Evolutionary conservation across 257 asterid genomes (phyloP), one percentile per base, ranked within the genome.

Genomic region (Przewalskia tangutica): DNA sequence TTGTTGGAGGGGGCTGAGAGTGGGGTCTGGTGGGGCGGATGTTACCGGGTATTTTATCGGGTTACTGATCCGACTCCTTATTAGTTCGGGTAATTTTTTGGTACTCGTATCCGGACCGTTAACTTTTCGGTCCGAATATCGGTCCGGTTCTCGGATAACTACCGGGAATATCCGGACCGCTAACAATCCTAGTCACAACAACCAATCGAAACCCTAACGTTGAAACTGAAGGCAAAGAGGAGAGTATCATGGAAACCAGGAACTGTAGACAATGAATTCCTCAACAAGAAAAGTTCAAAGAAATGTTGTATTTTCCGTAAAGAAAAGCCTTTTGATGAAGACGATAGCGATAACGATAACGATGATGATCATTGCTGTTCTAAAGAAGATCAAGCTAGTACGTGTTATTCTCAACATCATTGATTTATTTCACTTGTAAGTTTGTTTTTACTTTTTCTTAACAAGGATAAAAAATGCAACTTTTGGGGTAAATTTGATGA

Each of bases 221-320:
- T 87, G 83, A 83, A 64, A 56, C 66, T 87, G 84, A 87, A 83
- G 80, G 87, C 90, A 17, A 83, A 81, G 87, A 87, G 84, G 86
- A 85, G 84, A 84, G 90, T 87, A 1, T 18, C 88, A 18, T 87
- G 90, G 90, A 85, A 84, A 14, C 82, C 85, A 73, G 90, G 87
- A 20, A 87, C 90, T 6, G 90, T 95, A 13, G 97, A 95, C 86
- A 95, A 95, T 91, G 99, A 95, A 85, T 92, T 95, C 50, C 91
- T 95, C 91, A 89, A 92, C 63, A 91, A 88, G 77, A 92, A 91
- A 83, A 90, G 95, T 86, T 92, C 97, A 40, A 92, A 92, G 44
- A 92, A 88, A 86, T 92, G 97, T 81, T 92, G 97, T 82, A 91
- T 92, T 54, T 92, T 90, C 55, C 97, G 91, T 86, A 91, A 91